phyloP scores from a whole-genome alignment of 1,139 yeast genomes.

The Nakaseomyces nivariensis region DNA sequence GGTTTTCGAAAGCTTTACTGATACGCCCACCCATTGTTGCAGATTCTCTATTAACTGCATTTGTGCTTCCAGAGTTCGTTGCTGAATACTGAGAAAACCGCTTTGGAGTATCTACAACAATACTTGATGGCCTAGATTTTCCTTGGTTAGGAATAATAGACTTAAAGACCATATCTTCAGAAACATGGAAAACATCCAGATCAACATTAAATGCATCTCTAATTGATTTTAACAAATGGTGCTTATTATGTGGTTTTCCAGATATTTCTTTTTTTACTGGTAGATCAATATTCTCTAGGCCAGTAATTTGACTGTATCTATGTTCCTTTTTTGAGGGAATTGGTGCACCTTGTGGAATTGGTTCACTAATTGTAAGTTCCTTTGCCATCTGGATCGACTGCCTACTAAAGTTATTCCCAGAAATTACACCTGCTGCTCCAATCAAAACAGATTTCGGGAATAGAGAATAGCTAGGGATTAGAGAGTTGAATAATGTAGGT shows the following conservation, averaged over 20 bases:
- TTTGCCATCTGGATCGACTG: constrained; percentile 16
- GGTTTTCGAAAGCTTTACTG: constrained; percentile 27
- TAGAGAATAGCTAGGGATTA: constrained; percentile 43
- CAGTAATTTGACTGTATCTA: constrained; percentile 28
- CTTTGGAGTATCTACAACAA: constrained; percentile 39
- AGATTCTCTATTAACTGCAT: constrained; percentile 15
- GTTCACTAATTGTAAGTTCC: constrained; percentile 12
- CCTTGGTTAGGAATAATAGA: constrained; percentile 33
- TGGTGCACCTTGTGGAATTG: constrained; percentile 2
- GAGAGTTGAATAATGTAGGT: constrained; percentile 51
- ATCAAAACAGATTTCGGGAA: constrained; percentile 43
- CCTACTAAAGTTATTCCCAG: constrained; percentile 10
- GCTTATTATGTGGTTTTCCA: constrained; percentile 34
- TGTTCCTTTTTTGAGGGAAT: constrained; percentile 6
- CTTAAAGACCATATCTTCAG: constrained; percentile 47
- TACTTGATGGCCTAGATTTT: constrained; percentile 36
- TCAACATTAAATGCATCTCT: constrained; percentile 54
- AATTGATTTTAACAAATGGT: constrained; percentile 42
- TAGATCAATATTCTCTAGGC: constrained; percentile 30
- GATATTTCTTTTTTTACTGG: constrained; percentile 25
- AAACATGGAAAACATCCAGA: constrained; percentile 42
- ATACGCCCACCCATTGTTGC: constrained; percentile 20
- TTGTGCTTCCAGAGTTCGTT: constrained; percentile 2
- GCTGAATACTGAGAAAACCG: constrained; percentile 28
- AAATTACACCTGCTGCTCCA: constrained; percentile 37